Evolutionary conservation across 768 basidiomycete genomes (phyloP).

Genomic region (Paxillus rubicundulus): DNA sequence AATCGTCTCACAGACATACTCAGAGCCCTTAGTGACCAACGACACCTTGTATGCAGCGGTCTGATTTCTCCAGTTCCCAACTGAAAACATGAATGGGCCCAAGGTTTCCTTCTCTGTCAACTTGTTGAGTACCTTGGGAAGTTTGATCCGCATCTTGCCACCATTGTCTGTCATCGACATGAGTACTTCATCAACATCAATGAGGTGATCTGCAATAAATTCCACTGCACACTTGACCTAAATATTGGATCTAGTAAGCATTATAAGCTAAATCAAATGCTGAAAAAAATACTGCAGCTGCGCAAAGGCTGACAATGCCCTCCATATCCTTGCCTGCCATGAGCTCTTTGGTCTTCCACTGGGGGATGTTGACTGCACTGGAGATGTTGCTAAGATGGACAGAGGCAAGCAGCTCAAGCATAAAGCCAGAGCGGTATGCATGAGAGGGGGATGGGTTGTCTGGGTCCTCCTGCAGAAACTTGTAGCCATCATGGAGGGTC

Average conservation of each 20-base stretch:
- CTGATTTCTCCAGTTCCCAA: not conserved
- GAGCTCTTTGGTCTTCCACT: not conserved
- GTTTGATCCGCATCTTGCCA: too few relatives aligned
- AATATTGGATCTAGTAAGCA: not conserved
- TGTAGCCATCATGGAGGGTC: not conserved
- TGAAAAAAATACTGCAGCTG: constrained; percentile 2
- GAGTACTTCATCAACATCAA: not conserved
- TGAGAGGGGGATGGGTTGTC: not conserved
- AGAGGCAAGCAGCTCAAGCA: not conserved
- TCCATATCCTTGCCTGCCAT: not conserved
- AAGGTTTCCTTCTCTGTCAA: not conserved
- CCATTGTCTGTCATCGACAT: not conserved
- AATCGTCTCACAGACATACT: not conserved
- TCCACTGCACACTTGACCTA: constrained; percentile 1
- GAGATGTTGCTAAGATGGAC: not conserved
- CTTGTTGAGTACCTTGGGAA: constrained; percentile 1
- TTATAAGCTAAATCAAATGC: not conserved
- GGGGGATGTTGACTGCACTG: not conserved
- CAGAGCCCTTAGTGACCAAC: not conserved
- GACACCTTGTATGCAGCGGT: not conserved
- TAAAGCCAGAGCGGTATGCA: not conserved
- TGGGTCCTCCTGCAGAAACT: constrained; percentile 1
- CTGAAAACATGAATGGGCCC: not conserved
- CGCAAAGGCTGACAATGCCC: not conserved
- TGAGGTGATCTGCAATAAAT: not conserved